A percentile compares a stretch with the other conserved stretches of the same genome.
These are phyloP conservation scores for Pyrenula massariospora DNA, from an alignment of 495 filamentous ascomycete genomes.

Conservation along the genomic window DNA sequence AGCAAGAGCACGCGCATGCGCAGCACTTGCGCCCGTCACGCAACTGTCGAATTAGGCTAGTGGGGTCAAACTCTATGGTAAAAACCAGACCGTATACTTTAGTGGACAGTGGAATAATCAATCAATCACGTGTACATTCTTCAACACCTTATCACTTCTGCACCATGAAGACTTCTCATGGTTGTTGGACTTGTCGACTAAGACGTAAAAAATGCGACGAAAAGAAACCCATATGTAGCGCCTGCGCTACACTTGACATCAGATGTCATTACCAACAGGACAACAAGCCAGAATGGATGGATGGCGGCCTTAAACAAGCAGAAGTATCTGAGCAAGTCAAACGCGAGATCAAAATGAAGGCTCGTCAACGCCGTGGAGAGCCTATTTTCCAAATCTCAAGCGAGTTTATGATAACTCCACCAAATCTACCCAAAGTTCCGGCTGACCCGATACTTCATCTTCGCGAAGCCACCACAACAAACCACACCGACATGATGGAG, in stretches of 20 bases:
- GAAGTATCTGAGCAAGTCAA: slow-evolving; percentile 37
- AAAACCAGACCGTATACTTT: too few relatives aligned
- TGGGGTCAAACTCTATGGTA: too few relatives aligned
- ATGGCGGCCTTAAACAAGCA: slow-evolving; percentile 33
- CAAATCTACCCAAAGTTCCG: neutral
- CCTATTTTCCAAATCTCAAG: neutral
- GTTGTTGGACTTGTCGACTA: slow-evolving; percentile 45
- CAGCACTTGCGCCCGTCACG: too few relatives aligned
- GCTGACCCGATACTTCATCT: neutral
- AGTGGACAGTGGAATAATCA: too few relatives aligned
- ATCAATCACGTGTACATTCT: too few relatives aligned
- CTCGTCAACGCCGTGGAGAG: slow-evolving; percentile 21
- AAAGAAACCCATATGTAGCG: slow-evolving; percentile 27
- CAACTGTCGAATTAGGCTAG: too few relatives aligned
- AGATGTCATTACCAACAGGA: slow-evolving; percentile 32
- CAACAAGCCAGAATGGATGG: slow-evolving; percentile 44
- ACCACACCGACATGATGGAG: neutral
- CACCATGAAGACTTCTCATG: slow-evolving; percentile 14
- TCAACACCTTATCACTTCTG: neutral
- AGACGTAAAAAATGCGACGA: slow-evolving; percentile 46
- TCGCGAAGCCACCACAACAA: neutral
- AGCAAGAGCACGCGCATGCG: too few relatives aligned
- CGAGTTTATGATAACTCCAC: neutral
- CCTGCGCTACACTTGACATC: slow-evolving; percentile 31
- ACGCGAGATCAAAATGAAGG: slow-evolving; percentile 35